These are phyloP conservation scores for Erysimum pusillum DNA, from an alignment of 441 rosid species.

Conservation along the genomic window DNA sequence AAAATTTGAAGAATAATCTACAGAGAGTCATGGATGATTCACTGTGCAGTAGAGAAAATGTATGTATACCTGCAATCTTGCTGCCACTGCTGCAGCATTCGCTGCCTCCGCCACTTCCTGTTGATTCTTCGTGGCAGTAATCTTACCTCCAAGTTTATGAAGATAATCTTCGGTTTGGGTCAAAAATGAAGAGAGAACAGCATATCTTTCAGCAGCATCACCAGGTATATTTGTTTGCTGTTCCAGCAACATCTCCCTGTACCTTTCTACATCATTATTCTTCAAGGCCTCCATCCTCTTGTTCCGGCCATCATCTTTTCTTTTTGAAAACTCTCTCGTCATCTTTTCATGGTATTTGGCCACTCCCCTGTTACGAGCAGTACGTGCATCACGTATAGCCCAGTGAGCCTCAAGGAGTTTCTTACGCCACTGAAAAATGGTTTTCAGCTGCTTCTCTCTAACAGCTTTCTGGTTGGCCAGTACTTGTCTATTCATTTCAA, in stretches of 20 bases:
- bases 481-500: slow-evolving; percentile 93
- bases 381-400: slow-evolving; percentile 99
- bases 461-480: slow-evolving; percentile 85
- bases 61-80: slow-evolving; percentile 80
- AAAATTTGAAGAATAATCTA: slow-evolving; percentile 30
- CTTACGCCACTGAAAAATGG: slow-evolving; percentile 99
- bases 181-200: slow-evolving; percentile 96
- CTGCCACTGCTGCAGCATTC: slow-evolving; percentile 94
- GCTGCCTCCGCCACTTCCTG: slow-evolving; percentile 99
- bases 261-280: slow-evolving; percentile 99
- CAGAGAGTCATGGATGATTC: neutral
- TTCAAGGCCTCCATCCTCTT: slow-evolving; percentile 99
- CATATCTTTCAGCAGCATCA: slow-evolving; percentile 97
- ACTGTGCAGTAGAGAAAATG: slow-evolving; percentile 20
- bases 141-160: slow-evolving; percentile 91
- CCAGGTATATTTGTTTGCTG: slow-evolving; percentile 95
- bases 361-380: slow-evolving; percentile 98
- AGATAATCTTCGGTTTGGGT: slow-evolving; percentile 99
- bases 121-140: slow-evolving; percentile 93
- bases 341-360: slow-evolving; percentile 99
- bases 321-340: slow-evolving; percentile 96
- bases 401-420: slow-evolving; percentile 99
- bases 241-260: slow-evolving; percentile 98
- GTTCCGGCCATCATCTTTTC: slow-evolving; percentile 95
- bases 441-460: slow-evolving; percentile 95